phyloP scores from a whole-genome alignment of 371 early-diverging fungal genomes.

The Rhizopus sp. region DNA sequence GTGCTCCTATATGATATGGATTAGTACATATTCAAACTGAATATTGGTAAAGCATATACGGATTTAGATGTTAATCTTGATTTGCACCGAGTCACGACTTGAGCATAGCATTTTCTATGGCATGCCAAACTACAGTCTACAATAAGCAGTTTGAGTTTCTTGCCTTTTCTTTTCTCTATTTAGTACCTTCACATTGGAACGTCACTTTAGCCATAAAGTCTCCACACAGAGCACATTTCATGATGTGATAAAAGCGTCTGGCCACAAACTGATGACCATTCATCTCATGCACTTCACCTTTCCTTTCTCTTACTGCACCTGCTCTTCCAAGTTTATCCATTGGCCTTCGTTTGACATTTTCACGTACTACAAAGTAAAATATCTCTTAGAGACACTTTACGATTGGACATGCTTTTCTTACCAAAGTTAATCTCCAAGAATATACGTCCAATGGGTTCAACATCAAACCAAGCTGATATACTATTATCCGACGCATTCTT shows the following conservation, averaged over 20 bases:
- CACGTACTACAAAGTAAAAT: slow-evolving; percentile 19
- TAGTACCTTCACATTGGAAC: slow-evolving; percentile 85
- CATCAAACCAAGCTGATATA: slow-evolving; percentile 81
- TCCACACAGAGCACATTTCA: slow-evolving; percentile 91
- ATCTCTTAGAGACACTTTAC: background rate
- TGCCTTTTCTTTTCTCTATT: background rate
- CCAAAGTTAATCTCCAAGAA: slow-evolving; percentile 77
- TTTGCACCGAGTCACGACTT: slow-evolving; percentile 89
- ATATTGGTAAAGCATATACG: slow-evolving; percentile 13
- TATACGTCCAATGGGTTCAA: slow-evolving; percentile 92
- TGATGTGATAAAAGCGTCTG: slow-evolving; percentile 83
- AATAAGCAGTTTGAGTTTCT: background rate
- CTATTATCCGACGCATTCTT: slow-evolving; percentile 36
- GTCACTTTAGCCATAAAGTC: slow-evolving; percentile 88
- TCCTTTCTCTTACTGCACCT: slow-evolving; percentile 85
- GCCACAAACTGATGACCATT: slow-evolving; percentile 89
- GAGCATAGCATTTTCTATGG: slow-evolving; percentile 86
- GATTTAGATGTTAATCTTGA: slow-evolving; percentile 56
- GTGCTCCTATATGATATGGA: slow-evolving; percentile 32
- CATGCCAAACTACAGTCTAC: slow-evolving; percentile 91
- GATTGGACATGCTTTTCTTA: slow-evolving; percentile 21
- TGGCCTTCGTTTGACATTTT: slow-evolving; percentile 53
- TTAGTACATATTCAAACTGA: background rate
- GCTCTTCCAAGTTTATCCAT: slow-evolving; percentile 79
- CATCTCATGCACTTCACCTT: slow-evolving; percentile 73